Evolutionary conservation across 192 early-diverging fungal genomes (phyloP).

Genomic region (Entomortierella beljakovae): DNA sequence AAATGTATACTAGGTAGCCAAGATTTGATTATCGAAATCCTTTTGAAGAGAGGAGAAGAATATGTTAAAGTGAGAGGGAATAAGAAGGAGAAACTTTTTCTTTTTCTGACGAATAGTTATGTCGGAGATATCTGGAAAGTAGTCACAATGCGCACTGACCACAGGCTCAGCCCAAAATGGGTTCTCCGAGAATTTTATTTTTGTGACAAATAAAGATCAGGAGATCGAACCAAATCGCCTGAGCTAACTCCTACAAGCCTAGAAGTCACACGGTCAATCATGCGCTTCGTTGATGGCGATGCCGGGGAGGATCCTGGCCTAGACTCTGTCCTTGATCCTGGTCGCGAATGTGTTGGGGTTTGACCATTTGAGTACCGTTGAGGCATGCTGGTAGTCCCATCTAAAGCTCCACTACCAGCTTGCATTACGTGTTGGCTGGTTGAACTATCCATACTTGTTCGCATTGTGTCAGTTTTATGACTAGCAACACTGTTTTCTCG

Average conservation of each 20-base stretch:
- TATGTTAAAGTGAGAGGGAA: too few species aligned
- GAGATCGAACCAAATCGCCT: neutral
- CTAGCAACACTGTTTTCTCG: constrained; percentile 41
- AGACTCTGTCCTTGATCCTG: constrained; percentile 5
- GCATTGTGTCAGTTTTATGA: neutral
- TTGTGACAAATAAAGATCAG: constrained; percentile 29
- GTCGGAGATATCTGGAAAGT: too few species aligned
- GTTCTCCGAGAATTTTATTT: constrained; percentile 8
- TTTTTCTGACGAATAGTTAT: too few species aligned
- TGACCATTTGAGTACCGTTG: constrained; percentile 6
- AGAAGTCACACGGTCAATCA: constrained; percentile 25
- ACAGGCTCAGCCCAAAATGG: neutral
- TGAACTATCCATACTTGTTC: constrained; percentile 13
- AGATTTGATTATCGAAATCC: too few species aligned
- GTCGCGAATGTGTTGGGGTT: constrained; percentile 12
- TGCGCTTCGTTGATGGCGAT: constrained; percentile 15
- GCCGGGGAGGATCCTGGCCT: too few species aligned
- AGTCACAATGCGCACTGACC: neutral
- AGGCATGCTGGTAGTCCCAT: neutral
- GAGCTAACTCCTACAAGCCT: neutral
- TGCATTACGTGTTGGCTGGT: neutral
- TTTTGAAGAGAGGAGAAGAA: too few species aligned
- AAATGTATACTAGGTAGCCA: too few species aligned
- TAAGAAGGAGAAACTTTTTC: too few species aligned
- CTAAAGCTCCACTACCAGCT: neutral